These are phyloP conservation scores for Colletotrichum sp. DNA, from an alignment of 2,329 filamentous ascomycete genomes.

Conservation along the genomic window DNA sequence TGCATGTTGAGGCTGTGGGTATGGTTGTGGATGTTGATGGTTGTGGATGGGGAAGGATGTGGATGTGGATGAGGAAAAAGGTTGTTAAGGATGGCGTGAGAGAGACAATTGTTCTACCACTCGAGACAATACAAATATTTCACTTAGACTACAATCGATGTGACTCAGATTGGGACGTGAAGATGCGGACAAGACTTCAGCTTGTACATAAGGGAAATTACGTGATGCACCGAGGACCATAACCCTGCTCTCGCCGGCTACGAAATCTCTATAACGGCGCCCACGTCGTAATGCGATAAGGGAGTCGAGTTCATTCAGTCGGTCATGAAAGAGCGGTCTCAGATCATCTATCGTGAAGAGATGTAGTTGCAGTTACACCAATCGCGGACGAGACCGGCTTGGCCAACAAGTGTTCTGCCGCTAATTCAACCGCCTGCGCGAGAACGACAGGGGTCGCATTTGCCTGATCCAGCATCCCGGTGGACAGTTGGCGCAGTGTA, in stretches of 20 bases:
- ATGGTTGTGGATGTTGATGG: not conserved
- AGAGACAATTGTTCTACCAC: too few relatives aligned
- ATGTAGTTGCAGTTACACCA: not conserved
- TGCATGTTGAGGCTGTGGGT: not conserved
- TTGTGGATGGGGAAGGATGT: too few relatives aligned
- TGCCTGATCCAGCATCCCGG: not conserved
- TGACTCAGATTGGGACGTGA: too few relatives aligned
- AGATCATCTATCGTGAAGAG: not conserved
- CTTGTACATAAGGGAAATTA: too few relatives aligned
- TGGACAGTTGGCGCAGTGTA: fast-evolving
- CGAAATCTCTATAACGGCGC: too few relatives aligned
- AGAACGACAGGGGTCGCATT: not conserved
- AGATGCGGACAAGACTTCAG: too few relatives aligned
- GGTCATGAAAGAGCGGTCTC: not conserved
- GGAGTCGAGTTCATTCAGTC: not conserved
- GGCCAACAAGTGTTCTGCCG: not conserved
- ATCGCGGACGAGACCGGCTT: not conserved
- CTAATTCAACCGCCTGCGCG: not conserved
- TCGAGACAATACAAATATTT: too few relatives aligned
- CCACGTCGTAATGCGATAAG: not conserved
- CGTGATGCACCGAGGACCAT: too few relatives aligned
- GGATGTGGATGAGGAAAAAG: too few relatives aligned
- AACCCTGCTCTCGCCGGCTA: too few relatives aligned
- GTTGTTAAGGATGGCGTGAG: too few relatives aligned
- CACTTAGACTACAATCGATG: too few relatives aligned